These are phyloP conservation scores for Adiantum capillusveneris DNA, from an alignment of 75 land plant genomes.

Conservation along the genomic window DNA sequence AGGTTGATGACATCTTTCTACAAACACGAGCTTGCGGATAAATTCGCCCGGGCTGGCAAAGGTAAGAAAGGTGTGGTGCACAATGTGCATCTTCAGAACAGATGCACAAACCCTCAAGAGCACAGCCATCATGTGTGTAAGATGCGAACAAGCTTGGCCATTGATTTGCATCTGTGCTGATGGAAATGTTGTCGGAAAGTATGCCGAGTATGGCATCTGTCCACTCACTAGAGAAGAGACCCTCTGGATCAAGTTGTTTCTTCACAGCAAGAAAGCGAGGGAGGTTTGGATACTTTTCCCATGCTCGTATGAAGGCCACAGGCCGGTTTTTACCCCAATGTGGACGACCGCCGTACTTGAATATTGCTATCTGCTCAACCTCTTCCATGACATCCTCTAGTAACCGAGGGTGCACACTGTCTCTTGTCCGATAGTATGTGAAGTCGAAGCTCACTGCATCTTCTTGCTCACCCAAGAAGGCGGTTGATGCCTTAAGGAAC, in stretches of 20 bases:
- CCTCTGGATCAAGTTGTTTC: slow-evolving; percentile 44
- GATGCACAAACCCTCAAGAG: slow-evolving; percentile 72
- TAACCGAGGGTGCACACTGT: slow-evolving; percentile 42
- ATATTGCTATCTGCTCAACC: slow-evolving; percentile 61
- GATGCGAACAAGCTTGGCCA: no score
- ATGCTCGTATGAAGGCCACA: slow-evolving; percentile 39
- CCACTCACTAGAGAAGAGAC: slow-evolving; percentile 66
- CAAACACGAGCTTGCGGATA: slow-evolving; percentile 69
- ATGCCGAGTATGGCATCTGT: slow-evolving; percentile 56
- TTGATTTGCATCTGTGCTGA: no score
- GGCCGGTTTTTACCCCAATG: slow-evolving; percentile 93
- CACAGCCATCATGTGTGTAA: slow-evolving; percentile 36
- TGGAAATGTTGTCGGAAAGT: no score
- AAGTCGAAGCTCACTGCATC: slow-evolving; percentile 58
- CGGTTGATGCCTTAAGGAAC: slow-evolving; percentile 50
- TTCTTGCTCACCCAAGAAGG: slow-evolving; percentile 53
- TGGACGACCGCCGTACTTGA: slow-evolving; percentile 63
- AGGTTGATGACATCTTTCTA: no score
- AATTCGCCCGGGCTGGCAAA: slow-evolving; percentile 54
- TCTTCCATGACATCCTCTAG: slow-evolving; percentile 64
- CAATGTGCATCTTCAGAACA: slow-evolving; percentile 65
- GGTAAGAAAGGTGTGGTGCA: slow-evolving; percentile 51
- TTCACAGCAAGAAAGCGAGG: slow-evolving; percentile 38
- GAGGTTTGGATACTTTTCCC: slow-evolving; percentile 36
- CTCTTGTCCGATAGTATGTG: slow-evolving; percentile 50